phyloP scores from a whole-genome alignment of 2,329 filamentous ascomycete genomes.

The Fusarium sublunatum region DNA sequence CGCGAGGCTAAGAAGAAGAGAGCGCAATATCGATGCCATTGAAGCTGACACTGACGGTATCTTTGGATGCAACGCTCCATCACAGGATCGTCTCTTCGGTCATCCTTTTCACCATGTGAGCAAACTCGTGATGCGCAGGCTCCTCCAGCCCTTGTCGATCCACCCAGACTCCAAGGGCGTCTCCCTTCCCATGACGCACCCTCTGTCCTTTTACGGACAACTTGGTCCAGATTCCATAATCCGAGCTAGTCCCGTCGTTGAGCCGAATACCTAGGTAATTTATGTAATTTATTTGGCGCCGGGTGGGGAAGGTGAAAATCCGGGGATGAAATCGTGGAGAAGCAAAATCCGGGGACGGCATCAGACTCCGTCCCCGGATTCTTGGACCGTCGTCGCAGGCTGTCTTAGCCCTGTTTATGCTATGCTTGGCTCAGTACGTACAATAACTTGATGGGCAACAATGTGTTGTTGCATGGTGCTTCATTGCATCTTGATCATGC shows the following conservation, averaged over 20 bases:
- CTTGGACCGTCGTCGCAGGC: constrained; percentile 11
- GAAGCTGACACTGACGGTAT: not conserved
- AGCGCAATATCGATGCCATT: not conserved
- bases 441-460: not conserved
- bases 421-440: not conserved
- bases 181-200: constrained; percentile 36
- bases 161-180: constrained; percentile 5
- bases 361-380: constrained; percentile 3
- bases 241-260: constrained; percentile 1
- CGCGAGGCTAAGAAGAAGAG: not conserved
- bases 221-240: constrained; percentile 22
- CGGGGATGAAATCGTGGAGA: constrained; percentile 30
- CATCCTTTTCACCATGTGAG: not conserved
- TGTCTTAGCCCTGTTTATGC: constrained; percentile 6
- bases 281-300: constrained; percentile 11
- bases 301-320: constrained; percentile 36
- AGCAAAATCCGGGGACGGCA: constrained; percentile 19
- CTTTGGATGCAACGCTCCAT: not conserved
- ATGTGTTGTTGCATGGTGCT: not conserved
- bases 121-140: not conserved
- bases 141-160: not conserved
- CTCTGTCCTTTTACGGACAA: constrained; percentile 21
- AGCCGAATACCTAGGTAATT: not conserved
- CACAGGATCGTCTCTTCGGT: not conserved
- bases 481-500: constrained; percentile 24